Evolutionary conservation across 495 filamentous ascomycete genomes (phyloP), one percentile per base, ranked within the genome.

Genomic region (Podospora pseudoanserina): DNA sequence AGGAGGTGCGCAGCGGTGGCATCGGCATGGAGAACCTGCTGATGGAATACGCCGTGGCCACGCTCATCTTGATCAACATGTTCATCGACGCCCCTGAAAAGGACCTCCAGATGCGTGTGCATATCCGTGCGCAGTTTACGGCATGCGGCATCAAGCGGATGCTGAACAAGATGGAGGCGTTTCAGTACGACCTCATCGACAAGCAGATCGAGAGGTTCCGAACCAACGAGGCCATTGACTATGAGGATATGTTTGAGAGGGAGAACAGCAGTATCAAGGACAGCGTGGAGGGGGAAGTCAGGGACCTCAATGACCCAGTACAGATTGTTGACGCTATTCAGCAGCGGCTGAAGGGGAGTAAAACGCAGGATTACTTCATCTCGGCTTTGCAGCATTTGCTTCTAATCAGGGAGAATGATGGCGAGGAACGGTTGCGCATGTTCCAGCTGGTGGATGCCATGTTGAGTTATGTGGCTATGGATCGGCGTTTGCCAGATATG

Each of bases 401-500:
- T 57, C 82, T 99, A 44, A 97, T 98, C 72, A 87, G 93, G 63
- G 93, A 97, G 72, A 97, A 95, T 70, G 92, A 94, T 61, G 89
- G 90, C 53, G 95, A 99, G 76, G 95, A 99, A 77, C 86, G 93
- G 49, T 79, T 97, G 39, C 89, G 93, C 34, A 96, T 97, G 92
- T 99, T 98, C 81, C 95, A 99, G 83, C 86, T 99, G 11, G 94
- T 98, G 9, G 95, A 99, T 76, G 89, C 92, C 9, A 99, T 99
- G 92, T 88, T 99, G 68, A 96, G 92, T 80, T 98, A 99, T 78
- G 95, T 99, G 67, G 95, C 94, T 66, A 99, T 99, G 96, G 95
- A 99, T 78, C 89, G 95, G 70, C 86, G 95, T 64, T 79, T 98
- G 68, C 96, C 95, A 56, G 94, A 99, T 80, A 92, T 99, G 85